Evolutionary conservation across 768 basidiomycete species (phyloP).

Genomic region (Boletus rubropictus): DNA sequence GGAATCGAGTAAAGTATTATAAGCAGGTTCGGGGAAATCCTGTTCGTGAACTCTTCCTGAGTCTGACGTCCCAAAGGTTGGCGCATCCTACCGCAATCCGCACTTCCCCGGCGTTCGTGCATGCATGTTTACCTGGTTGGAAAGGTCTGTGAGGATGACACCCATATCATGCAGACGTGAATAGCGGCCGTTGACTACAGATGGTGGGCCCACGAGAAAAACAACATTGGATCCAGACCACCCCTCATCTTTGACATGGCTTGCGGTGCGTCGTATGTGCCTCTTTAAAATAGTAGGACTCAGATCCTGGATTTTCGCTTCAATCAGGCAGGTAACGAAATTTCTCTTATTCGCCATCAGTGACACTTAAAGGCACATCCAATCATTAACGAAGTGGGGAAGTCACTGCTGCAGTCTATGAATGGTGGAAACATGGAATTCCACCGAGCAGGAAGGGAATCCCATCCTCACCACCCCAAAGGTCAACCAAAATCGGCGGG

Average conservation of each 20-base stretch:
- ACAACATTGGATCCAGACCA: constrained; percentile 4
- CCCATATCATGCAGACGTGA: not conserved
- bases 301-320: not conserved
- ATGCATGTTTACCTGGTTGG: constrained; percentile 49
- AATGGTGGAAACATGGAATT: constrained; percentile 50
- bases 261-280: constrained; percentile 20
- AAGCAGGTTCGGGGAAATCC: constrained; percentile 18
- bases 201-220: constrained; percentile 23
- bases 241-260: constrained; percentile 29
- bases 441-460: constrained; percentile 12
- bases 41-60: not conserved
- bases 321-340: constrained; percentile 21
- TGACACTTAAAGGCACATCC: not conserved
- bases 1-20: constrained; percentile 20
- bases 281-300: not conserved
- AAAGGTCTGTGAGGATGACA: constrained; percentile 33
- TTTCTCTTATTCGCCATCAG: constrained; percentile 21
- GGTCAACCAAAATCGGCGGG: not conserved
- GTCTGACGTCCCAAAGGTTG: constrained; percentile 35
- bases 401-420: constrained; percentile 50
- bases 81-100: constrained; percentile 66
- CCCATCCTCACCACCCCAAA: not conserved
- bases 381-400: constrained; percentile 45
- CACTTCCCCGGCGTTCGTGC: constrained; percentile 63
- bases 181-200: constrained; percentile 15